phyloP scores from a whole-genome alignment of 73 alveolate species.

The Blepharisma japonicum region DNA sequence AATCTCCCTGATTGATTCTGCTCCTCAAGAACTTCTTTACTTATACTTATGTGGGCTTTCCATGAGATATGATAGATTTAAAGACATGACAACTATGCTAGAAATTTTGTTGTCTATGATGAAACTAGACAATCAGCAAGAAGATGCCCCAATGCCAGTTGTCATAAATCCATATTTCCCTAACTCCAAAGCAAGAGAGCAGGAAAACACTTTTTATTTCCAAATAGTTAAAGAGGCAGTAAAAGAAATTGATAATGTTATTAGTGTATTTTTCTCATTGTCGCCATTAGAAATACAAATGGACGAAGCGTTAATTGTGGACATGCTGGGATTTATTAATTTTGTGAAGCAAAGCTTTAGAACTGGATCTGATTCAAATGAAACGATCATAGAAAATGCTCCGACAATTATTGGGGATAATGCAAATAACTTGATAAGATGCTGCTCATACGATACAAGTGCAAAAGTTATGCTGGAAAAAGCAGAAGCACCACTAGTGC shows the following conservation, averaged over 20 bases:
- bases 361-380: neutral
- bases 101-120: neutral
- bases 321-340: neutral
- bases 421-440: neutral
- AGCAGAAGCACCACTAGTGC: neutral
- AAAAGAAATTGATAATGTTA: constrained; percentile 2
- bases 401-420: too few species aligned
- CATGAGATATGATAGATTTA: neutral
- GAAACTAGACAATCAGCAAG: constrained; percentile 27
- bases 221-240: neutral
- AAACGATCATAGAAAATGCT: neutral
- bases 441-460: neutral
- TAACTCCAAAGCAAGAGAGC: neutral
- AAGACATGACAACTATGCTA: neutral
- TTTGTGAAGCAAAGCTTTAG: neutral
- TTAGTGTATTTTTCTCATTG: neutral
- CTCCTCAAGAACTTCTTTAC: constrained; percentile 18
- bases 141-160: constrained; percentile 16
- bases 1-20: neutral
- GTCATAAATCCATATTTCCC: constrained; percentile 2
- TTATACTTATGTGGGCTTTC: neutral
- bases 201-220: neutral
- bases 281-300: constrained; percentile 16
- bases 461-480: neutral
- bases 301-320: neutral